Evolutionary conservation across 139 green algal species (phyloP), one percentile per base, ranked within the genome.

Genomic region (Asterochloris sp.): DNA sequence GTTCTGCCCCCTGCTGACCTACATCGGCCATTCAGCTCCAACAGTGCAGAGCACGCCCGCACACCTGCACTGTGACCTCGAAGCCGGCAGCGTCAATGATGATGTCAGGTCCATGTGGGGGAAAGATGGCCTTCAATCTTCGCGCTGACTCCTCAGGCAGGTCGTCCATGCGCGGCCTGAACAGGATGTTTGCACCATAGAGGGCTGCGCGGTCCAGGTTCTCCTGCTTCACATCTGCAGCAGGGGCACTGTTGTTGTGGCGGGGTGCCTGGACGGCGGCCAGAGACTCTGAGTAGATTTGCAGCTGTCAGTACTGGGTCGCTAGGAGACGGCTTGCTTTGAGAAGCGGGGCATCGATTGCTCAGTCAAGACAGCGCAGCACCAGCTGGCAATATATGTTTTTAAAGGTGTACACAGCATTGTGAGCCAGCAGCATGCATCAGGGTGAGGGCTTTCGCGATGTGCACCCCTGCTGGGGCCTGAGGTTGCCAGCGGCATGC

Each of bases 11-110:
- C n/a, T n/a, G n/a, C n/a, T n/a, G n/a, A n/a, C n/a, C n/a, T n/a
- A n/a, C n/a, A n/a, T n/a, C n/a, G n/a, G n/a, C n/a, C n/a, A n/a
- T n/a, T n/a, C n/a, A n/a, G n/a, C n/a, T n/a, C n/a, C n/a, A n/a
- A n/a, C n/a, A n/a, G n/a, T n/a, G n/a, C n/a, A n/a, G n/a, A n/a
- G n/a, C 38, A 54, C 38, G 6, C 38, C 38, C 6, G 6, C 38
- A 6, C 38, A 54, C 38, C 74, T 79, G 38, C 14, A 27, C 74
- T 24, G 85, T 93, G 24, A 78, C 61, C 24, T 90, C 78, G 47
- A 93, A 87, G 28, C 90, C 90, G 0, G 87, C 90, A 67, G 89
- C 93, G 83, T 93, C 90, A 21, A 93, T 88, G 54, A 88, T 79
- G 0, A 92, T 79, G 28, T 93, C 79, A 13, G 87, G 83, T n/a